A percentile compares a stretch with the other conserved stretches of the same genome.
Conservation (phyloP, 345 rosid species). For the Kernera saxatilis region DNA sequence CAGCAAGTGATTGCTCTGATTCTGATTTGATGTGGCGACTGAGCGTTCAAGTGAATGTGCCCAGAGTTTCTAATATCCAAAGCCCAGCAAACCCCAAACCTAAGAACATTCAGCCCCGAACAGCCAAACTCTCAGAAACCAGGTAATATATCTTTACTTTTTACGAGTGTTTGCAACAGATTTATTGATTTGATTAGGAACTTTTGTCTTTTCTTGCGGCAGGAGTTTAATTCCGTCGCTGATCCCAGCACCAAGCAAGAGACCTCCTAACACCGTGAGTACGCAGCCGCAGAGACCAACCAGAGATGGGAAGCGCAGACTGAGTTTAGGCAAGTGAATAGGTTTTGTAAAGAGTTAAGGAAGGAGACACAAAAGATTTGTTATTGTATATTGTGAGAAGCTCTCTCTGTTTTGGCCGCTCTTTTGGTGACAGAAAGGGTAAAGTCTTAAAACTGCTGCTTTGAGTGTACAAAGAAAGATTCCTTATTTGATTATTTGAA, state of each 20-base stretch:
- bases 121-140: slow-evolving; percentile 37
- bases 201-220: neutral
- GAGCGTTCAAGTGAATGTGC: slow-evolving; percentile 49
- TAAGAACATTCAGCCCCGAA: slow-evolving; percentile 48
- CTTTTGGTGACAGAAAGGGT: neutral
- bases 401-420: neutral
- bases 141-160: slow-evolving; percentile 34
- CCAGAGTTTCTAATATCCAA: slow-evolving; percentile 40
- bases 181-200: neutral
- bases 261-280: slow-evolving; percentile 36
- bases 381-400: slow-evolving; percentile 13
- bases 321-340: slow-evolving; percentile 46
- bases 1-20: slow-evolving; percentile 74
- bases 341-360: neutral
- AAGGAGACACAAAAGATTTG: neutral
- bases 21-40: slow-evolving; percentile 57
- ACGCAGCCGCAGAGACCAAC: slow-evolving; percentile 33
- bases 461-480: neutral
- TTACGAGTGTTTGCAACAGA: neutral
- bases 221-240: slow-evolving; percentile 74
- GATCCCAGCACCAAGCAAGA: slow-evolving; percentile 64
- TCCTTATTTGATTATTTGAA: too few relatives aligned
- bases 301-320: slow-evolving; percentile 49
- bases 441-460: neutral
- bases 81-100: slow-evolving; percentile 36